Percentiles rank a stretch among this genome's conserved stretches.
phyloP scores from a whole-genome alignment of 164 flowering plant genomes.

The Macadamia tetraphylla region DNA sequence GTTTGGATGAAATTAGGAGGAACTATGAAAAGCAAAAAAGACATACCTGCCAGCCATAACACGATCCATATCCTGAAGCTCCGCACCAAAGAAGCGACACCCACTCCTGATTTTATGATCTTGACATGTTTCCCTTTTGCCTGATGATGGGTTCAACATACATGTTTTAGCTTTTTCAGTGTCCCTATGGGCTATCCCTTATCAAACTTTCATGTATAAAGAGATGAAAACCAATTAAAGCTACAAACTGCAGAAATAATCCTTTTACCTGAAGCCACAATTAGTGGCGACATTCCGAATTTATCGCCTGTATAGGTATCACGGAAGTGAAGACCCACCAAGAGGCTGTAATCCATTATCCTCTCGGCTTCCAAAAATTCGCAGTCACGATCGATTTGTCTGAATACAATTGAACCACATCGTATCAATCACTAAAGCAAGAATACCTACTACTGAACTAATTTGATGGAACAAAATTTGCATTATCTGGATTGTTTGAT shows the following conservation, averaged over 20 bases:
- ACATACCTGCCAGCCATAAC: slow-evolving; percentile 59
- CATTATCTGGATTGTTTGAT: neutral
- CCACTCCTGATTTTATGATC: slow-evolving; percentile 60
- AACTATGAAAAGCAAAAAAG: slow-evolving; percentile 5
- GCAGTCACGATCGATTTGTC: slow-evolving; percentile 82
- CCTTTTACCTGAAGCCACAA: slow-evolving; percentile 50
- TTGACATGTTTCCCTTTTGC: slow-evolving; percentile 49
- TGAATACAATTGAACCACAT: slow-evolving; percentile 19
- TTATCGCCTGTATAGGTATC: slow-evolving; percentile 59
- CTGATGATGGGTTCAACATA: slow-evolving; percentile 24
- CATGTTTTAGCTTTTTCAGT: neutral
- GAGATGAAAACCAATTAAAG: neutral
- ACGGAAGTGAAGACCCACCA: slow-evolving; percentile 86
- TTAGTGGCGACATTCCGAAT: slow-evolving; percentile 63
- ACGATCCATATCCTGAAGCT: slow-evolving; percentile 67
- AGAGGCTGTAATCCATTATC: slow-evolving; percentile 90
- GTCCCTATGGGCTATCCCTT: neutral
- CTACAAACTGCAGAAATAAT: neutral
- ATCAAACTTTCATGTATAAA: neutral
- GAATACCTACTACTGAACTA: neutral
- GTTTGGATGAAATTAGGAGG: neutral
- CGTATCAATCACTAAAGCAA: neutral
- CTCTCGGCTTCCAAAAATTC: slow-evolving; percentile 78
- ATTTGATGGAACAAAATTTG: neutral
- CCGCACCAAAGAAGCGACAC: slow-evolving; percentile 60